Base-by-base conservation (phyloP, 768 basidiomycete species). In the Lactifluus hygrophoroides region DNA sequence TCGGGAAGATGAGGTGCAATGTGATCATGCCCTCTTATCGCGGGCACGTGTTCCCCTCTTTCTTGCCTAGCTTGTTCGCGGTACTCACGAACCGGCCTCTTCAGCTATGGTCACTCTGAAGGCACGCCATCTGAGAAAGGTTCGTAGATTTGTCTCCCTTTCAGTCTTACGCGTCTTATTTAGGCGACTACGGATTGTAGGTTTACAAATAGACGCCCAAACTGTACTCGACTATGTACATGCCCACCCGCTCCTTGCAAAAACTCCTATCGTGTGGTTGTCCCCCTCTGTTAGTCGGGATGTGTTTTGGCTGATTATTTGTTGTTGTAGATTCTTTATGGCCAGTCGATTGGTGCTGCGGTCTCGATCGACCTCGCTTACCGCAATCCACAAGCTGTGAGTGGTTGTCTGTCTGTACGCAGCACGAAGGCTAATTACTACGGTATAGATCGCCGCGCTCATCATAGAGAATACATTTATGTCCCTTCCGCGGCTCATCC, bases 401-500 rank as follows among this genome's bases (percentile, higher is more conserved):
- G 32, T 21, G 38, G 16, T 23, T n/a, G 28, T 5, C 61, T 40
- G 30, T 54, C n/a, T 53, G 32, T 13, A 32, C 3, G 9, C 35
- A 35, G 8, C 27, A 27, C n/a, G 3, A 16, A 14, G 19, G n/a
- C 6, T 49, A 3, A 11, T 40, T 40, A 32, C n/a, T 40, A 4
- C 25, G 23, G 51, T 37, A 40, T 62, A 91, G 87, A 83, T 95
- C 56, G 57, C 75, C 17, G 94, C 86, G 0, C 76, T 96, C 16
- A 80, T 97, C 56, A 77, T 97, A 57, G 94, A 97, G 74, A 98
- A 96, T 69, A 95, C 94, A 0, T 96, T 96, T 70, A 82, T 87
- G 34, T 91, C 88, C 42, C 79, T 97, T 28, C 86, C 86, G 5
- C 79, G 77, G 51, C 80, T 95, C 16, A 82, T 96, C n/a, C 94